Conservation (phyloP, 2,329 filamentous ascomycete species). For the Fusarium anguioides region DNA sequence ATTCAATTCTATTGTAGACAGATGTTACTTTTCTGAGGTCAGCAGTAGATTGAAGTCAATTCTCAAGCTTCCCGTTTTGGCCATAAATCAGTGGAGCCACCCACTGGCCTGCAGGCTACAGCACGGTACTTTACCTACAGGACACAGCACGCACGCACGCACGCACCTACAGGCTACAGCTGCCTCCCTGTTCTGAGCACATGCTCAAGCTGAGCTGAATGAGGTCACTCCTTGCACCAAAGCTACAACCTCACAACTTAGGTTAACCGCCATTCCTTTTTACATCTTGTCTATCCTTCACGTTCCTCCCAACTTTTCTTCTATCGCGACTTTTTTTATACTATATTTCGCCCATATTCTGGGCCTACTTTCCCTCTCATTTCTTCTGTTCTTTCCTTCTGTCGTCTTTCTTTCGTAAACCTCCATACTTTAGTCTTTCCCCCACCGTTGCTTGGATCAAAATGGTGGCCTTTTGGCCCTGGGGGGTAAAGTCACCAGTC, state of each 20-base stretch:
- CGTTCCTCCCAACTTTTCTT: constrained; percentile 10
- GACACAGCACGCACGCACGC: too few relatives aligned
- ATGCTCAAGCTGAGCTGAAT: constrained; percentile 27
- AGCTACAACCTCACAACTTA: constrained; percentile 3
- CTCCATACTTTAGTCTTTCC: not conserved
- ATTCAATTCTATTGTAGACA: not conserved
- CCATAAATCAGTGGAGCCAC: constrained; percentile 16
- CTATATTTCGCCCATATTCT: not conserved
- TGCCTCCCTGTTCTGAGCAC: constrained; percentile 11
- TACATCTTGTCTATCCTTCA: constrained; percentile 1
- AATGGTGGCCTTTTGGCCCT: constrained; percentile 91
- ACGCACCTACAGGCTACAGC: too few relatives aligned
- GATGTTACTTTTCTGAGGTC: not conserved
- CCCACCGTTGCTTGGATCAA: constrained; percentile 31
- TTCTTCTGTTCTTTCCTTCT: not conserved
- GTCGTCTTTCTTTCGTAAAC: constrained; percentile 19
- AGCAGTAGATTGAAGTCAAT: not conserved
- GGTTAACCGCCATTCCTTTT: constrained; percentile 24
- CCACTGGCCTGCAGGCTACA: not conserved
- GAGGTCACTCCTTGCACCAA: constrained; percentile 23
- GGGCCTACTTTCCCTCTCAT: constrained; percentile 18
- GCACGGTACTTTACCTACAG: not conserved
- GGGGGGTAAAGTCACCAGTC: constrained; percentile 68
- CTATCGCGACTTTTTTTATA: not conserved
- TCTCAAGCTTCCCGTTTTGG: constrained; percentile 11